Evolutionary conservation across 1,284 basidiomycete genomes (phyloP), one percentile per base, ranked within the genome.

Genomic region (Sporisorium scitamineum): DNA sequence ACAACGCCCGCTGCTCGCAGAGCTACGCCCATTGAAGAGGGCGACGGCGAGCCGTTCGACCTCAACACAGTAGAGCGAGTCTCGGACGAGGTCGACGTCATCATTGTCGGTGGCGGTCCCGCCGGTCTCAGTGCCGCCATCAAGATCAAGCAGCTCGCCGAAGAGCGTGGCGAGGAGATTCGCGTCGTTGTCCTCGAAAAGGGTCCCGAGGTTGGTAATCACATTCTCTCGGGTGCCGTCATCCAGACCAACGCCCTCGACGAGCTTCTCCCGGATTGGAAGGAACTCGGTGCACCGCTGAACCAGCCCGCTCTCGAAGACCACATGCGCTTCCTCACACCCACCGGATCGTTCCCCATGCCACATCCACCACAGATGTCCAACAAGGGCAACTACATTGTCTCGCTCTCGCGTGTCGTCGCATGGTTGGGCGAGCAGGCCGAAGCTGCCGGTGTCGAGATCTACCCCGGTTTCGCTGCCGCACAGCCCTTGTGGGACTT

Each of bases 341-440:
- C 88, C 41, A 90, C 88, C 27, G 86, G 87, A 65, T 90, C 93
- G 4, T 87, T 96, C 78, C 94, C 94, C 16, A 90, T 98, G 63
- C 97, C 95, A 0, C 95, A 99, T 83, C 96, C 96, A 3, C 96
- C 96, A 0, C 96, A 98, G 87, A 99, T 99, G 96, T 89, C 88
- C 84, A 97, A 97, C 88, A 90, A 92, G 61, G 93, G 93, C 63
- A 99, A 98, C 87, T 98, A 95, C 86, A 92, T 98, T 82, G 88
- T 94, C 54, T 97, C 94, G 5, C 90, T 99, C 32, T 95, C 94
- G 2, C 91, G 90, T 34, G 91, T 98, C 70, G 92, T 93, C 0
- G 89, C 93, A 1, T 99, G 96, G 96, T 89, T 99, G 1, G 94
- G 91, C 7, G 88, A 90, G 77, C 90, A 97, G 63, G 97, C 96